A percentile compares a stretch with the other conserved stretches of the same genome.
These are phyloP conservation scores for Sphagnum fallax DNA, from an alignment of 228 moss, liverwort and hornwort species.

Conservation along the genomic window DNA sequence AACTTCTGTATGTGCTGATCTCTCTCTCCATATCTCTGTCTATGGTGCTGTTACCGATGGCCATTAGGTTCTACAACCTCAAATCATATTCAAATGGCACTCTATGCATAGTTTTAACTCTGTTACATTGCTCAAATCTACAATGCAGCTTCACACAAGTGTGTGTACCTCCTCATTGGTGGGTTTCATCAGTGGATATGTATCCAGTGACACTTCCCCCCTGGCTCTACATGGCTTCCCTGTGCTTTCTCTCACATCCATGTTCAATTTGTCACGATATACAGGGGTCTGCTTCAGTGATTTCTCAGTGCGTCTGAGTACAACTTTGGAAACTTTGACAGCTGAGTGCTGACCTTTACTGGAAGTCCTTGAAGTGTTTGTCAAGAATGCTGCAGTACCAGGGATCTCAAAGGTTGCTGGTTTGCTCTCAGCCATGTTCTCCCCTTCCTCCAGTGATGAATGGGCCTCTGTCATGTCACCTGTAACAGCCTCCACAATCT, in stretches of 20 bases:
- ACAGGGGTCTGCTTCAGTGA: constrained; percentile 39
- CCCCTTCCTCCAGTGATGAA: constrained; percentile 35
- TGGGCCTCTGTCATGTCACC: constrained; percentile 29
- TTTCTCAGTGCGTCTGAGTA: constrained; percentile 32
- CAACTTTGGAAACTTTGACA: constrained; percentile 17
- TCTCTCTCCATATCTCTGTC: too few species aligned
- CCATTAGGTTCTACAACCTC: too few species aligned
- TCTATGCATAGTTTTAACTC: too few species aligned
- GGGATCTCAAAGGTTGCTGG: not conserved
- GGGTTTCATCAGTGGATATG: constrained; percentile 55
- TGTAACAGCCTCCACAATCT: constrained; percentile 2
- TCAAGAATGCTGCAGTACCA: not conserved
- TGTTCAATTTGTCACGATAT: constrained; percentile 67
- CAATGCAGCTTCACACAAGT: too few species aligned
- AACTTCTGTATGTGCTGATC: too few species aligned
- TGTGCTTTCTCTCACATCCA: constrained; percentile 63
- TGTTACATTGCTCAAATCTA: too few species aligned
- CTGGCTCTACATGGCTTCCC: constrained; percentile 64
- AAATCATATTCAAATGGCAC: too few species aligned
- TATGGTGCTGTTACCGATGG: too few species aligned
- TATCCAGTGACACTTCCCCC: constrained; percentile 45
- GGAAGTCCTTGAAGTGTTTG: too few species aligned
- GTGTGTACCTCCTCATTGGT: constrained; percentile 54
- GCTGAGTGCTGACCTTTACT: not conserved
- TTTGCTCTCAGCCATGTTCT: constrained; percentile 25